Percentiles rank a stretch among this genome's conserved stretches.
Conservation (phyloP, 1,284 basidiomycete genomes). For the Ustilago hordei region DNA sequence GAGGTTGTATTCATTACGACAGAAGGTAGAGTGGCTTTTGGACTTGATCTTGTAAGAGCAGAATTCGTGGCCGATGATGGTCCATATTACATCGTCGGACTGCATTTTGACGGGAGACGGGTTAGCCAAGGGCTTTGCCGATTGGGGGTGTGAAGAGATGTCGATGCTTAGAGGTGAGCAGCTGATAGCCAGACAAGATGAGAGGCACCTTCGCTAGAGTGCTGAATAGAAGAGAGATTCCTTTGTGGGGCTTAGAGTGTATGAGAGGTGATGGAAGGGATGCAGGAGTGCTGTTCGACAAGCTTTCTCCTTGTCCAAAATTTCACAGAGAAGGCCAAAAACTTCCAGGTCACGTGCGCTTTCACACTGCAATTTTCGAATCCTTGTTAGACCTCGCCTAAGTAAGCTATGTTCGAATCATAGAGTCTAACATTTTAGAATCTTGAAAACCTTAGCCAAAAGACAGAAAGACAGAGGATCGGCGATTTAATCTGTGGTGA, state of each 20-base stretch:
- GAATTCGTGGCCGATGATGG: constrained; percentile 65
- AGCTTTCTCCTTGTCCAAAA: constrained; percentile 12
- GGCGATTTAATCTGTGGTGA: too few relatives aligned
- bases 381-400: neutral
- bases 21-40: constrained; percentile 78
- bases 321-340: constrained; percentile 9
- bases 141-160: neutral
- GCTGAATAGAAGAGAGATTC: too few relatives aligned
- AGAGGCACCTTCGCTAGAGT: too few relatives aligned
- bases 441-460: too few relatives aligned
- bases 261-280: too few relatives aligned
- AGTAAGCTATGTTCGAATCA: too few relatives aligned
- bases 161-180: neutral
- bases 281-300: neutral
- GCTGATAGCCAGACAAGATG: too few relatives aligned
- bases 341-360: constrained; percentile 17
- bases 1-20: constrained; percentile 97
- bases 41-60: constrained; percentile 69
- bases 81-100: constrained; percentile 69
- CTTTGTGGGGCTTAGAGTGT: too few relatives aligned
- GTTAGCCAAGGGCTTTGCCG: neutral
- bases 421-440: too few relatives aligned
- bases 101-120: constrained; percentile 45
- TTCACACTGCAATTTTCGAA: neutral
- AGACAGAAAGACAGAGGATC: too few relatives aligned